Evolutionary conservation across 148 eudicot genomes (phyloP).

Genomic region (Rheum nobile): DNA sequence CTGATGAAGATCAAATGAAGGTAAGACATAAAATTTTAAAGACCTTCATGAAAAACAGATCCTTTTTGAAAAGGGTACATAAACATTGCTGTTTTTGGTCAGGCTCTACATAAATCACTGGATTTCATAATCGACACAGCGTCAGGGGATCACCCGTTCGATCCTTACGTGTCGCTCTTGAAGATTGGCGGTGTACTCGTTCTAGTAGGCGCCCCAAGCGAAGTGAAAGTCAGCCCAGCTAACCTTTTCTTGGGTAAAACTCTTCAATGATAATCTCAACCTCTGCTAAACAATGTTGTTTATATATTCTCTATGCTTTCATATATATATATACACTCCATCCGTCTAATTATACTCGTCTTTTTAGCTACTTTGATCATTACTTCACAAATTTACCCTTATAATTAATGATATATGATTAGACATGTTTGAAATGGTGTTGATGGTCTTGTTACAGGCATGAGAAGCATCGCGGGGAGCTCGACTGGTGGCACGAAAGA

Average conservation of each 20-base stretch:
- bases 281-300: background rate
- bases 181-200: slow-evolving; percentile 55
- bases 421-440: background rate
- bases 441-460: slow-evolving; percentile 22
- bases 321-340: no score
- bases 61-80: background rate
- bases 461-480: slow-evolving; percentile 58
- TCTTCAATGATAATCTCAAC: background rate
- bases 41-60: background rate
- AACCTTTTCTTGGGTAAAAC: slow-evolving; percentile 42
- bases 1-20: slow-evolving; percentile 3
- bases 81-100: background rate
- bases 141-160: slow-evolving; percentile 64
- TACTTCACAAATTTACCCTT: no score
- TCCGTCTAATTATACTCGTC: no score
- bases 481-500: slow-evolving; percentile 57
- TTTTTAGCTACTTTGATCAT: no score
- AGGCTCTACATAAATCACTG: slow-evolving; percentile 44
- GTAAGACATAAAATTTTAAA: background rate
- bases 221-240: slow-evolving; percentile 51
- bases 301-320: no score
- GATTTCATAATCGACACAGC: slow-evolving; percentile 78
- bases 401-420: no score
- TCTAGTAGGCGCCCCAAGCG: slow-evolving; percentile 58
- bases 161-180: slow-evolving; percentile 47